phyloP scores from a whole-genome alignment of 495 filamentous ascomycete genomes.

The Neurospora pannonica region DNA sequence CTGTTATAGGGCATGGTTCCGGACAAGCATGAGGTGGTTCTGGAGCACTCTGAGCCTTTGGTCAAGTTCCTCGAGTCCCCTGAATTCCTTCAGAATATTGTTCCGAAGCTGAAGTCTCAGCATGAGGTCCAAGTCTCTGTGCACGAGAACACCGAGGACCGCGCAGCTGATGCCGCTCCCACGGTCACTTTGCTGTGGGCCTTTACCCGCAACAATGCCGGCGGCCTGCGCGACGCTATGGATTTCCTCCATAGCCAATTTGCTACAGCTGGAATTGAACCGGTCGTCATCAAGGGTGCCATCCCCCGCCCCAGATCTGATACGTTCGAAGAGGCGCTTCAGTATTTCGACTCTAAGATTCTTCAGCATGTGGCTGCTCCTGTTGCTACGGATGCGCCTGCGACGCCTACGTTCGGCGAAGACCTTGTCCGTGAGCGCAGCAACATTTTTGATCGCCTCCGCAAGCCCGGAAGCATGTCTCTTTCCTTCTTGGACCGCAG shows the following conservation, averaged over 20 bases:
- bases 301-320: conserved; percentile 96
- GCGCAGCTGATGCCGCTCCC: conserved; percentile 42
- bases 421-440: conserved; percentile 65
- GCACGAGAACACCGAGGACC: conserved; percentile 44
- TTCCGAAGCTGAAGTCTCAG: conserved; percentile 75
- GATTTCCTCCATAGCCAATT: conserved; percentile 83
- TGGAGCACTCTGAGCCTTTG: conserved; percentile 64
- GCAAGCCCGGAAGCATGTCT: conserved; percentile 87
- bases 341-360: conserved; percentile 93
- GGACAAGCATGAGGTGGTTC: conserved; percentile 81
- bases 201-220: conserved; percentile 95
- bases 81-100: conserved; percentile 67
- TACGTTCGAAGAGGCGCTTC: conserved; percentile 92
- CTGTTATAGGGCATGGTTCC: conserved; percentile 76
- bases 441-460: conserved; percentile 72
- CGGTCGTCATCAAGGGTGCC: conserved; percentile 77
- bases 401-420: conserved; percentile 64
- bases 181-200: conserved; percentile 46
- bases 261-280: conserved; percentile 73
- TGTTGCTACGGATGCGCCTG: conserved; percentile 75
- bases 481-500: conserved; percentile 84
- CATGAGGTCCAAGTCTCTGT: conserved; percentile 82
- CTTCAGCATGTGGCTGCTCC: conserved; percentile 80
- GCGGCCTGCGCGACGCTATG: conserved; percentile 88
- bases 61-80: conserved; percentile 68